These are phyloP conservation scores for Penstemon eatonii DNA, from an alignment of 257 asterid genomes.

Conservation along the genomic window DNA sequence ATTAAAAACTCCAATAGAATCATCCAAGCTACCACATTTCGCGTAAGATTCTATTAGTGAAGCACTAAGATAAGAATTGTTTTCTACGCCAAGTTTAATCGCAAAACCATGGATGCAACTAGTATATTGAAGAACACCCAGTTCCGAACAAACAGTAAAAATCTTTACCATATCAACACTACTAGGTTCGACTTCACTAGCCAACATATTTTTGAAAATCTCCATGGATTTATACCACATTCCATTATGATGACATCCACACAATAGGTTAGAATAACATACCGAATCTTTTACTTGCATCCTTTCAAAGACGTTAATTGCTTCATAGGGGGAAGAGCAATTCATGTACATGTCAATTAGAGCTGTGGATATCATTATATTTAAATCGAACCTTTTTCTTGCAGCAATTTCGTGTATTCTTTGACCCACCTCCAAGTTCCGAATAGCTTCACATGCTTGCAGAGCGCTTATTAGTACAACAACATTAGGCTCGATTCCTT, in stretches of 20 bases:
- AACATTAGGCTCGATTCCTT: slow-evolving; percentile 47
- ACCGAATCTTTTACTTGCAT: slow-evolving; percentile 57
- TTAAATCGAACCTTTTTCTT: slow-evolving; percentile 41
- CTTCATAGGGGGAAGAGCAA: slow-evolving; percentile 65
- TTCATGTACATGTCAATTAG: slow-evolving; percentile 81
- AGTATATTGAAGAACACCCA: slow-evolving; percentile 60
- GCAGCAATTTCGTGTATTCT: slow-evolving; percentile 51
- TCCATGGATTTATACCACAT: slow-evolving; percentile 42
- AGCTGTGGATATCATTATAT: slow-evolving; percentile 68
- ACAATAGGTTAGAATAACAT: slow-evolving; percentile 53
- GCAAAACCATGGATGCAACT: slow-evolving; percentile 60
- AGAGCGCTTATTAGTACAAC: slow-evolving; percentile 56
- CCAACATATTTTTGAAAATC: slow-evolving; percentile 55
- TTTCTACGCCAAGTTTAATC: slow-evolving; percentile 45
- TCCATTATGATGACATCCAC: slow-evolving; percentile 61
- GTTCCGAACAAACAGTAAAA: slow-evolving; percentile 66
- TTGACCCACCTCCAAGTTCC: slow-evolving; percentile 48
- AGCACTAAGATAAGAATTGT: slow-evolving; percentile 43
- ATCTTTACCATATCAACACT: slow-evolving; percentile 49
- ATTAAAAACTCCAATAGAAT: slow-evolving; percentile 47
- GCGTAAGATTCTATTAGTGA: slow-evolving; percentile 74
- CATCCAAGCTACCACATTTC: slow-evolving; percentile 70
- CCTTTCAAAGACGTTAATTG: slow-evolving; percentile 44
- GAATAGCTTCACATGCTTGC: slow-evolving; percentile 71
- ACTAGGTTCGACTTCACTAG: slow-evolving; percentile 42